These are phyloP conservation scores for Leishmania guyanensis DNA, from an alignment of 208 protist species.

Conservation along the genomic window DNA sequence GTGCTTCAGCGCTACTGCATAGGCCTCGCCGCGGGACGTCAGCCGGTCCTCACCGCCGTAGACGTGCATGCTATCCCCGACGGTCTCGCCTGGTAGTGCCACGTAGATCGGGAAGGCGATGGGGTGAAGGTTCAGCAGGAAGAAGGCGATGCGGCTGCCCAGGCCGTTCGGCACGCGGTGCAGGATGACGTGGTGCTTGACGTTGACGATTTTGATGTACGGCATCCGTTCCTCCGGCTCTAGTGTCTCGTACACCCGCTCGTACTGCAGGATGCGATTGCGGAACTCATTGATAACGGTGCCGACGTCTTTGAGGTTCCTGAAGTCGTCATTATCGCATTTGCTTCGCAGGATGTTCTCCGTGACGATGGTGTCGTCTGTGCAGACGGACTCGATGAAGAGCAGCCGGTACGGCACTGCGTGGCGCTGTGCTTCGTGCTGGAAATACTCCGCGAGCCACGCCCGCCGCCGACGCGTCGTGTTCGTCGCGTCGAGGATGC, in stretches of 20 bases:
- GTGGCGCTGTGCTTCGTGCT: slow-evolving; percentile 33
- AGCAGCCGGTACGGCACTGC: slow-evolving; percentile 72
- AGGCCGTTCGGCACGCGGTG: slow-evolving; percentile 74
- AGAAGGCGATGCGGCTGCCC: slow-evolving; percentile 85
- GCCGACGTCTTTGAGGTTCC: slow-evolving; percentile 73
- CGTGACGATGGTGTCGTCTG: slow-evolving; percentile 85
- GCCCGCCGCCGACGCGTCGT: slow-evolving; percentile 75
- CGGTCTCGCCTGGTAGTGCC: slow-evolving; percentile 80
- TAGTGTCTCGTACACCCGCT: slow-evolving; percentile 90
- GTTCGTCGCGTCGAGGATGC: slow-evolving; percentile 94
- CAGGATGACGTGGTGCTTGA: slow-evolving; percentile 87
- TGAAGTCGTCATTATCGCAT: slow-evolving; percentile 92
- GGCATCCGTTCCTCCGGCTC: slow-evolving; percentile 57
- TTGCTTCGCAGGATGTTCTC: slow-evolving; percentile 91
- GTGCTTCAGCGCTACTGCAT: slow-evolving; percentile 61
- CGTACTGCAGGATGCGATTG: slow-evolving; percentile 83
- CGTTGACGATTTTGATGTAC: slow-evolving; percentile 91
- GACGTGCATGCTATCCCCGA: slow-evolving; percentile 55
- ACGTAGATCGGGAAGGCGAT: slow-evolving; percentile 88
- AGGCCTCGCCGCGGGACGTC: slow-evolving; percentile 62
- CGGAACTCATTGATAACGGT: slow-evolving; percentile 83
- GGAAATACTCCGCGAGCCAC: slow-evolving; percentile 73
- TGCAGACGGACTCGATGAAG: slow-evolving; percentile 94
- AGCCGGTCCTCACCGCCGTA: slow-evolving; percentile 84
- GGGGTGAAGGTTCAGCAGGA: slow-evolving; percentile 89